Conservation (phyloP, 1,284 basidiomycete genomes). For the Puccinia horiana region DNA sequence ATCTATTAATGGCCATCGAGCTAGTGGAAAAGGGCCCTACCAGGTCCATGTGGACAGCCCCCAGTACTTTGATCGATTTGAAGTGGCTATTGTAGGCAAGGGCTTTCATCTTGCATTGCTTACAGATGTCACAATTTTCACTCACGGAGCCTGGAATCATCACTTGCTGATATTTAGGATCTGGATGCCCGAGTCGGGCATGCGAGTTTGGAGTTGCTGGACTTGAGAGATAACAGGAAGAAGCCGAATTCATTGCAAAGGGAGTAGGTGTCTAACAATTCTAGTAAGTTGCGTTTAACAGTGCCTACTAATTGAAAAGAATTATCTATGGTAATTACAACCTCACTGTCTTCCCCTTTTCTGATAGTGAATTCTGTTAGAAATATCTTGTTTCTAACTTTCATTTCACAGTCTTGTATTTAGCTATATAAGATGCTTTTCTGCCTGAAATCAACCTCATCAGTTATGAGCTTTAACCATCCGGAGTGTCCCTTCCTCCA, state of each 20-base stretch:
- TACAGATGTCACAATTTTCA: not conserved
- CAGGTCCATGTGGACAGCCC: not conserved
- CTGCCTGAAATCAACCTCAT: too few relatives aligned
- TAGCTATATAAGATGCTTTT: too few relatives aligned
- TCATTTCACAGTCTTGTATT: too few relatives aligned
- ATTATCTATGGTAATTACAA: not conserved
- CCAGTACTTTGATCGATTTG: not conserved
- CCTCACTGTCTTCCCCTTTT: not conserved
- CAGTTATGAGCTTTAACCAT: too few relatives aligned
- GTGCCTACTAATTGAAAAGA: not conserved
- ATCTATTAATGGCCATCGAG: slow-evolving; percentile 2
- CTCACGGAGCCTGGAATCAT: not conserved
- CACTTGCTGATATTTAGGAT: not conserved
- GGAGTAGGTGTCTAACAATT: not conserved
- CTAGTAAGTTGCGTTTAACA: not conserved
- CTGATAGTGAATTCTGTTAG: not conserved
- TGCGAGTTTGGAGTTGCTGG: not conserved
- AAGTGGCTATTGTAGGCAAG: not conserved
- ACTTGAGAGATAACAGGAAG: not conserved
- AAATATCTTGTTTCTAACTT: not conserved
- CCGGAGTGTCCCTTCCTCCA: too few relatives aligned
- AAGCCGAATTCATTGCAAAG: not conserved
- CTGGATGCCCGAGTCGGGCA: not conserved
- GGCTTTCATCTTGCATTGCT: not conserved
- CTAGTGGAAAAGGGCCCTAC: not conserved